These are phyloP conservation scores for Aspergillus udagawae DNA, from an alignment of 2,329 filamentous ascomycete genomes.

Conservation along the genomic window DNA sequence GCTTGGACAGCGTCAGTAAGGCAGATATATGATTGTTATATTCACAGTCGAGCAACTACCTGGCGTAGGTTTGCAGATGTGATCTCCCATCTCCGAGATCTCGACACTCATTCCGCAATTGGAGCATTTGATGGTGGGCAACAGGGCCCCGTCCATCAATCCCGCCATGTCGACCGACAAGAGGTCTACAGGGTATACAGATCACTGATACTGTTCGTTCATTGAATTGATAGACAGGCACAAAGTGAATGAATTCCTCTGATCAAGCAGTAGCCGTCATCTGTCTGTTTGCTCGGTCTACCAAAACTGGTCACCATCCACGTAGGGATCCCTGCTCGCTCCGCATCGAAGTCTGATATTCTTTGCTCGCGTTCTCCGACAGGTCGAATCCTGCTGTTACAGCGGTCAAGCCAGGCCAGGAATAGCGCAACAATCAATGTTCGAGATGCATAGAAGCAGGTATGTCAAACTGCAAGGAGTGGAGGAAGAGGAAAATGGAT, in stretches of 20 bases:
- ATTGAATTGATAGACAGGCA: conserved; percentile 7
- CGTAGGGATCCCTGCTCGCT: neutral
- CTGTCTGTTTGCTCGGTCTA: neutral
- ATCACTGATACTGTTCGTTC: conserved; percentile 5
- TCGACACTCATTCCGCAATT: conserved; percentile 73
- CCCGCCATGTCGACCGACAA: conserved; percentile 38
- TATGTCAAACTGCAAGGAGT: neutral
- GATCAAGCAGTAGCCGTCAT: neutral
- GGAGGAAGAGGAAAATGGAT: neutral
- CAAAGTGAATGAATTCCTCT: neutral
- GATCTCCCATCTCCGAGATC: conserved; percentile 81
- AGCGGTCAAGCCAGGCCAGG: too few species aligned
- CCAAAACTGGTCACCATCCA: neutral
- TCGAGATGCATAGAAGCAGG: conserved; percentile 7
- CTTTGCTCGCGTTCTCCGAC: neutral
- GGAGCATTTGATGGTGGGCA: conserved; percentile 86
- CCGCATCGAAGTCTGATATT: neutral
- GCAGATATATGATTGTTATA: conserved; percentile 2
- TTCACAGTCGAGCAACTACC: conserved; percentile 23
- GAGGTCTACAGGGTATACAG: conserved; percentile 37
- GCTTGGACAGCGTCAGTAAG: conserved; percentile 4
- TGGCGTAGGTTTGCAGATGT: conserved; percentile 58
- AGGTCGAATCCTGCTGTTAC: too few species aligned
- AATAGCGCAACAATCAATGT: neutral
- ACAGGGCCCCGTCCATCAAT: conserved; percentile 59